Evolutionary conservation across 179 eudicot genomes (phyloP).

Genomic region (Vitellaria paradoxa): DNA sequence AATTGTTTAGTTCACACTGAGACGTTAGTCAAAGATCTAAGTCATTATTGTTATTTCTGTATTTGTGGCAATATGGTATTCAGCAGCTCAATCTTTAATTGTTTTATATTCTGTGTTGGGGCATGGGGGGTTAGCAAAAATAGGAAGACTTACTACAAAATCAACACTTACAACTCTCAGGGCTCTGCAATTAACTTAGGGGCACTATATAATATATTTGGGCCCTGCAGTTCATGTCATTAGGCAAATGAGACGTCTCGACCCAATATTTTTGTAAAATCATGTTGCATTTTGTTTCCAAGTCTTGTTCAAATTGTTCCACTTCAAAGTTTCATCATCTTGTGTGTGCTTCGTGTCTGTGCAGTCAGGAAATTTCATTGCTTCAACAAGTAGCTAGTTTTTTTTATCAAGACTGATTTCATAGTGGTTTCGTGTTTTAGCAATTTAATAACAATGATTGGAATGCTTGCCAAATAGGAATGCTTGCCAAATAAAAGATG

Average conservation of each 20-base stretch:
- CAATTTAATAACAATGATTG: background rate
- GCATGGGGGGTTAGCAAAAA: background rate
- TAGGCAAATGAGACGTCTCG: background rate
- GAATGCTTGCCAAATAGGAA: background rate
- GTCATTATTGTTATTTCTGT: background rate
- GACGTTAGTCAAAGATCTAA: background rate
- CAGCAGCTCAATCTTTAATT: background rate
- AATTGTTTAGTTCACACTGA: background rate
- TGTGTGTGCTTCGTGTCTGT: background rate
- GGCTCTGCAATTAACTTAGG: background rate
- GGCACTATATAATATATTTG: background rate
- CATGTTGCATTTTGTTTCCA: background rate
- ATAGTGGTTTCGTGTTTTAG: background rate
- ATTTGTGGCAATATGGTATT: background rate
- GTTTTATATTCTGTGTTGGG: conserved; percentile 10
- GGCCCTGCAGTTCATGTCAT: background rate
- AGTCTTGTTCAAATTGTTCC: background rate
- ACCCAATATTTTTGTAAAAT: background rate
- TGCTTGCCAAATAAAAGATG: background rate
- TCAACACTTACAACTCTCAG: background rate
- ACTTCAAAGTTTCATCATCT: background rate
- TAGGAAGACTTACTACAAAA: background rate
- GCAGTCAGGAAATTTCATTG: background rate
- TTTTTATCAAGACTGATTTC: background rate
- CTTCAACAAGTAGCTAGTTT: background rate